These are phyloP conservation scores for Suhomyces kilbournensis DNA, from an alignment of 805 yeast species.

Conservation along the genomic window DNA sequence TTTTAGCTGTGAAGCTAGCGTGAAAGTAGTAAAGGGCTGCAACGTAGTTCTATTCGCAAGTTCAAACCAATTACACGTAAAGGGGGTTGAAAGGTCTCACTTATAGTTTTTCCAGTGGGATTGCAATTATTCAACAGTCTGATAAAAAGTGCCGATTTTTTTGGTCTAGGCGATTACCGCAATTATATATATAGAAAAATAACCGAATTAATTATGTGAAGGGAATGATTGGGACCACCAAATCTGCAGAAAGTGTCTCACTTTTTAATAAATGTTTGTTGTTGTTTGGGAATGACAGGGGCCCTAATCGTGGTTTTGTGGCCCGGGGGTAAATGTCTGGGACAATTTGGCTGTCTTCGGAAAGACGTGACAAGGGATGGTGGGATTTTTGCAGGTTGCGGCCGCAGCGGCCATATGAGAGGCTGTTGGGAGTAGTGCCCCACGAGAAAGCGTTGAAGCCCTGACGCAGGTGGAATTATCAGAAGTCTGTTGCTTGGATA, in stretches of 20 bases:
- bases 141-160: neutral
- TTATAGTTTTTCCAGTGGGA: neutral
- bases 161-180: neutral
- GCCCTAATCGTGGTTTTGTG: neutral
- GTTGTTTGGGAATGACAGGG: conserved; percentile 1
- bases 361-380: neutral
- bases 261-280: conserved; percentile 4
- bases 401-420: neutral
- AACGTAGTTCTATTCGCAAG: neutral
- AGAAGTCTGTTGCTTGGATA: neutral
- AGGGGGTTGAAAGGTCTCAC: neutral
- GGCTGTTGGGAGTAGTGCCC: neutral
- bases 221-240: neutral
- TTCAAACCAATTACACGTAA: neutral
- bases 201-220: neutral
- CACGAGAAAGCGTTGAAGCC: neutral
- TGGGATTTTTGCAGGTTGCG: neutral
- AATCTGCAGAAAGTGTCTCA: conserved; percentile 2
- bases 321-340: neutral
- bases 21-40: neutral
- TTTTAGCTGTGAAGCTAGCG: neutral
- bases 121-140: neutral
- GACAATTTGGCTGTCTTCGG: neutral
- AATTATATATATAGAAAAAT: neutral
- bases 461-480: neutral